Percentiles rank a stretch among this genome's conserved stretches.
These are phyloP conservation scores for Penicillium egyptiacum DNA, from an alignment of 495 filamentous ascomycete genomes.

Conservation along the genomic window DNA sequence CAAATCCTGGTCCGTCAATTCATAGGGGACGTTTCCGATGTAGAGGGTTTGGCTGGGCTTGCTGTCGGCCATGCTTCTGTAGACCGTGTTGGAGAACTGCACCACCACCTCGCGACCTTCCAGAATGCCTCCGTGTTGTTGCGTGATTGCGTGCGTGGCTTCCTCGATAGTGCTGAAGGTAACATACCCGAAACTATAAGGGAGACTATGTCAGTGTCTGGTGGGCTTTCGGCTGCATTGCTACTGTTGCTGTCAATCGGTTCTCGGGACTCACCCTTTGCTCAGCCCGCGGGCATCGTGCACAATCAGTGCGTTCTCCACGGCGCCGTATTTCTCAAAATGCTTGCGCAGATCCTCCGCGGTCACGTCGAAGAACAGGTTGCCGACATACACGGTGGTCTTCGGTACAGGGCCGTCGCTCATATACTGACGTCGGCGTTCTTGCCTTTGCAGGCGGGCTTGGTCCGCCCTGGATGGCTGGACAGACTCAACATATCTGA, in stretches of 20 bases:
- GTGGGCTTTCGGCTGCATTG: not conserved
- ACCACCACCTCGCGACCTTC: conserved; percentile 75
- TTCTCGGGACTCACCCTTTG: conserved; percentile 68
- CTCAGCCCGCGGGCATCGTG: conserved; percentile 74
- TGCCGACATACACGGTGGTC: conserved; percentile 71
- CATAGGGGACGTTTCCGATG: conserved; percentile 87
- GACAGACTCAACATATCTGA: not conserved
- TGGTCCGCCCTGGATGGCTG: not conserved
- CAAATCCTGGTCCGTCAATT: conserved; percentile 84
- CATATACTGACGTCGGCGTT: conserved; percentile 5
- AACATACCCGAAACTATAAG: conserved; percentile 74
- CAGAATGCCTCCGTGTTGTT: conserved; percentile 67
- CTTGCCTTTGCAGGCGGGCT: not conserved
- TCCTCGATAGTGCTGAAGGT: conserved; percentile 58
- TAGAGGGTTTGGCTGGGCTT: conserved; percentile 68
- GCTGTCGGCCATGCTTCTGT: conserved; percentile 14
- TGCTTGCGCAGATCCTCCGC: conserved; percentile 66
- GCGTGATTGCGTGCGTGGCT: conserved; percentile 60
- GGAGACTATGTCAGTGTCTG: not conserved
- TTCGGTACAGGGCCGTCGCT: conserved; percentile 22
- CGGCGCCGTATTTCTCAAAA: conserved; percentile 64
- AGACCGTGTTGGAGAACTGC: conserved; percentile 48
- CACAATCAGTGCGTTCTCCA: conserved; percentile 56
- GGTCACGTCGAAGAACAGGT: conserved; percentile 82
- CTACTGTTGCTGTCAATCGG: not conserved